Evolutionary conservation across 495 filamentous ascomycete species (phyloP).

Genomic region (Pyrenula massariospora): DNA sequence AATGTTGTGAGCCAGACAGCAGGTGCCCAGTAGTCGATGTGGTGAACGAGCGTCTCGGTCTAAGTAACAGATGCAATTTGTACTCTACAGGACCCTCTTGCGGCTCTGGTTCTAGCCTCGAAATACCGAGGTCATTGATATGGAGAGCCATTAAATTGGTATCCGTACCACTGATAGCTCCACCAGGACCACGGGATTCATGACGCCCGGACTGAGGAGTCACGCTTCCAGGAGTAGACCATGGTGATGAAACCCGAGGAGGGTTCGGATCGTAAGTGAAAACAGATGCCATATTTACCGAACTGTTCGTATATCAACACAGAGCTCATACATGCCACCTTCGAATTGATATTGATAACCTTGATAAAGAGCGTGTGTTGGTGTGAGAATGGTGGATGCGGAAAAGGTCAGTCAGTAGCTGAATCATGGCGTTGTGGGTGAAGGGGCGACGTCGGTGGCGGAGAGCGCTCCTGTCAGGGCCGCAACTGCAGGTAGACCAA

Average conservation of each 20-base stretch:
- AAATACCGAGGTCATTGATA: constrained; percentile 57
- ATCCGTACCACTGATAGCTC: constrained; percentile 3
- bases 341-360: constrained; percentile 12
- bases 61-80: constrained; percentile 84
- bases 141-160: constrained; percentile 32
- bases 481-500: too few species aligned
- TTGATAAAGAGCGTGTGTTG: constrained; percentile 31
- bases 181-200: not conserved
- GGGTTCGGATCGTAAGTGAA: constrained; percentile 91
- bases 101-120: constrained; percentile 77
- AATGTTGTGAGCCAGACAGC: constrained; percentile 48
- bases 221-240: constrained; percentile 46
- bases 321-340: constrained; percentile 6
- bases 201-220: constrained; percentile 19
- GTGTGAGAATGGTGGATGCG: constrained; percentile 35
- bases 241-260: constrained; percentile 79
- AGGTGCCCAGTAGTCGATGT: constrained; percentile 48
- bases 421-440: constrained; percentile 43
- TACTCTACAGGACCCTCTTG: constrained; percentile 93
- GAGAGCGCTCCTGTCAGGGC: too few species aligned
- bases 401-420: constrained; percentile 40
- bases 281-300: constrained; percentile 89
- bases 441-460: too few species aligned
- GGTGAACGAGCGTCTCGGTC: constrained; percentile 62
- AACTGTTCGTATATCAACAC: too few species aligned